Base-by-base conservation (phyloP, 192 early-diverging fungal genomes). In the Podila minutissima region DNA sequence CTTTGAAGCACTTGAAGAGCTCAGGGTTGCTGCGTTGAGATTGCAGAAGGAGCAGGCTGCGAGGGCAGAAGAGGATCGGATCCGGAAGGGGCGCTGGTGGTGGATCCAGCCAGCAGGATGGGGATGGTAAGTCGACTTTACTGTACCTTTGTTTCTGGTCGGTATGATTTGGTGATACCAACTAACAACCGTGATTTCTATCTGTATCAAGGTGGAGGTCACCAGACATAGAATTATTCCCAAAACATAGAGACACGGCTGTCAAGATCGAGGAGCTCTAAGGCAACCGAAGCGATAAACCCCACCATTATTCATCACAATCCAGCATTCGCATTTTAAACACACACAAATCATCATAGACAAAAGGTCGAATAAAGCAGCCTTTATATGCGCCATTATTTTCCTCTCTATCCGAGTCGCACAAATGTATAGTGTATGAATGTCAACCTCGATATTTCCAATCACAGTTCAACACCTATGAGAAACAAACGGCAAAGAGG, bases 1-100 rank as follows among this genome's bases (percentile, higher is more conserved):
- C 0, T 85, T 77, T 77, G 75, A 84, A 28, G 82, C 87, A 0
- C 37, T 90, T 31, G 75, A 85, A 62, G 83, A 86, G n/a, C 69
- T 89, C 32, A 72, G 74, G 51, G 8, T n/a, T 26, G 67, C 65
- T 0, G 69, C 77, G 6, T 20, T 81, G 33, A 60, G 63, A 55
- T 51, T 81, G 50, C 77, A 81, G 2, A 68, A 73, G 62, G 71
- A 81, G 58, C 66, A 69, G 24, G 62, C 41, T 1, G 71, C 63
- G 0, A 32, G 6, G 20, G 62, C 57, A 28, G 71, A 81, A 46
- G 24, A 59, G 33, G 77, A 81, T 29, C 51, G 66, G 17, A 73
- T 81, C 41, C 26, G 58, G 28, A 73, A 69, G 19, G 77, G 77
- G 11, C 22, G 22, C 4, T 81, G 77, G 77, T 81, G 77, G 77